Evolutionary conservation across 2,329 filamentous ascomycete genomes (phyloP), one percentile per base, ranked within the genome.

Genomic region (Mycocentrospora acerina): DNA sequence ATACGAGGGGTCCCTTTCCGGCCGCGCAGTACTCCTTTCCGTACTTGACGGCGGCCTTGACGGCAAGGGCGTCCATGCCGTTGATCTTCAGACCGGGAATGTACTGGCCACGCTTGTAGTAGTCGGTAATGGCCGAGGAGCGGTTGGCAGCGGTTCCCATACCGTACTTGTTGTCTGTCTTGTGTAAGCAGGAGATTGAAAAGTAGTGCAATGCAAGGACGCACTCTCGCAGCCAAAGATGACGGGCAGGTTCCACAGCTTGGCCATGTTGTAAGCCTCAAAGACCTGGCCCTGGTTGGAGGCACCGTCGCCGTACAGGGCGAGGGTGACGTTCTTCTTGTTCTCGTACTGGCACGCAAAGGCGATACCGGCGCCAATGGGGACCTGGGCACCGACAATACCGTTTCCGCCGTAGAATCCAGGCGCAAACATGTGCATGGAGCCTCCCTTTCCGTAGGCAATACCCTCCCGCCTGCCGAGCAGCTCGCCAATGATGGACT

Each of bases 21-120:
- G 81, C 77, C 44, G 79, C 74, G 53, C 88, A 86, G 78, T 85
- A 95, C 67, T 95, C 81, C 78, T 93, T 95, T 67, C 86, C 90
- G 77, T 95, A 90, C 74, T 91, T 79, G 62, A 95, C 90, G 52
- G 93, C 93, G 36, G 91, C 90, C 81, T 95, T 95, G 71, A 96
- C 91, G 51, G 93, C 91, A 49, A 98, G 86, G 60, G 95, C 90
- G 69, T 98, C 93, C 93, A 98, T 98, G 67, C 89, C 93, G 76
- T 98, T 98, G 72, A 98, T 89, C 82, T 98, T 98, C 62, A 98
- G 83, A 77, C 93, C 93, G 42, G 93, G 91, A 58, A 98, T 98
- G 80, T 97, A 98, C 77, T 98, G 93, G 56, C 93, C 93, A 75
- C 93, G 91, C 85, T 97, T 97, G 83, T 98, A 97, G 85, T 98